Percentiles rank a stretch among this genome's conserved stretches.
phyloP scores from a whole-genome alignment of 345 rosid species.

The Limnanthes douglasii region DNA sequence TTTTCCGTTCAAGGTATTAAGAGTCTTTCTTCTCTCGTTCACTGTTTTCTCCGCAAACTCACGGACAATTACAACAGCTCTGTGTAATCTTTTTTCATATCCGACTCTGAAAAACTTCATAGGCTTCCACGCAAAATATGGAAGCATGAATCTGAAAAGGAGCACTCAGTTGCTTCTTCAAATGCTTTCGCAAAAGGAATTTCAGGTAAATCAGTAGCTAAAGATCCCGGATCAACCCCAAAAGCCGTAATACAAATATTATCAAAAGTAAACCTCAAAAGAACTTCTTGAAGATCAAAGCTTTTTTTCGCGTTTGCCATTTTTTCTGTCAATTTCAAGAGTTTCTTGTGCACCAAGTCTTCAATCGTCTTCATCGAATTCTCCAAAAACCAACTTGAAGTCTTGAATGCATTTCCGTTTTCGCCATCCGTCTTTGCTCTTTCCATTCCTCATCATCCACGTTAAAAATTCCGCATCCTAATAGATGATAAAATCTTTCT shows the following conservation, averaged over 20 bases:
- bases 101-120: constrained; percentile 45
- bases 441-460: constrained; percentile 51
- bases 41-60: constrained; percentile 36
- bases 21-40: constrained; percentile 10
- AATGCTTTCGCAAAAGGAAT: constrained; percentile 69
- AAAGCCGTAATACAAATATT: constrained; percentile 52
- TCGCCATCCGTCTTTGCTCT: constrained; percentile 38
- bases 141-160: constrained; percentile 47
- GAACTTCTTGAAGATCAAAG: constrained; percentile 64
- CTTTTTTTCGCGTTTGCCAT: constrained; percentile 16
- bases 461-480: constrained; percentile 64
- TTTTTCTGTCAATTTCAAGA: constrained; percentile 28
- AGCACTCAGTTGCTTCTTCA: constrained; percentile 64
- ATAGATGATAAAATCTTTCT: constrained; percentile 46
- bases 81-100: constrained; percentile 35
- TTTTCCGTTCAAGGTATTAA: constrained; percentile 17
- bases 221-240: constrained; percentile 62
- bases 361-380: constrained; percentile 32
- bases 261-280: constrained; percentile 63
- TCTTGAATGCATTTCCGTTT: constrained; percentile 48
- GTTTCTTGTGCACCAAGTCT: constrained; percentile 39
- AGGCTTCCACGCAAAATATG: constrained; percentile 56
- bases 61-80: constrained; percentile 45
- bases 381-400: constrained; percentile 28
- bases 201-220: constrained; percentile 34